Base-by-base conservation (phyloP, 78 protist genomes). In the Bodo saltans region DNA sequence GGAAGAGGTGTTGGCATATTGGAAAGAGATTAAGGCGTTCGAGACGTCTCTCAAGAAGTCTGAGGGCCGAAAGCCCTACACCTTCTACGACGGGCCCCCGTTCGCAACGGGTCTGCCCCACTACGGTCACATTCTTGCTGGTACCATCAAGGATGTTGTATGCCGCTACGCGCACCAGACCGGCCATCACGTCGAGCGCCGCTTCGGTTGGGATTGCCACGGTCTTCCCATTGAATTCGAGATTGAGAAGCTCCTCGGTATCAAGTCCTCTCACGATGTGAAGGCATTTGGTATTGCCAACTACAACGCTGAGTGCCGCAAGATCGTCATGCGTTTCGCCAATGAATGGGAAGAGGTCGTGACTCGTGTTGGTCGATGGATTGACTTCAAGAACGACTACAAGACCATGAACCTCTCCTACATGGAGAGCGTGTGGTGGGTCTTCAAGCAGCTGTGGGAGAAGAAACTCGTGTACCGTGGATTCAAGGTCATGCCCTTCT, bases 21-120 rank as follows among this genome's bases (percentile, higher is more conserved):
- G 99, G 99, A 79, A 92, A 42, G 85, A 91, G 42, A 89, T 91
- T 53, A 82, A 96, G 33, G 97, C 98, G 29, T 98, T 98, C 85
- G 39, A 93, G 39, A 87, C 89, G 34, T 93, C 95, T 0, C 71
- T 98, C 26, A 83, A 89, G 85, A 68, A 81, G 74, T 85, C 92
- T 38, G 93, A 91, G 80, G 96, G 96, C 29, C 25, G 69, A 39
- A 69, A 52, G 53, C 92, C 90, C 34, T 94, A 33, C 83, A 47
- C 94, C 29, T 97, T 97, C 85, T 98, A 94, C 84, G 98, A 96
- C 79, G 99, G 99, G 23, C 99, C 99, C 23, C 99, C 99, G n/a
- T 98, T 98, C 42, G 99, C 99, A 38, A 98, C 99, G 33, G 99
- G 99, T 33, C 87, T 96, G 42, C 99, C 99, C 35, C 99, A 98